Evolutionary conservation across 1,284 basidiomycete genomes (phyloP), one percentile per base, ranked within the genome.

Genomic region (Ceratobasidium sp.): DNA sequence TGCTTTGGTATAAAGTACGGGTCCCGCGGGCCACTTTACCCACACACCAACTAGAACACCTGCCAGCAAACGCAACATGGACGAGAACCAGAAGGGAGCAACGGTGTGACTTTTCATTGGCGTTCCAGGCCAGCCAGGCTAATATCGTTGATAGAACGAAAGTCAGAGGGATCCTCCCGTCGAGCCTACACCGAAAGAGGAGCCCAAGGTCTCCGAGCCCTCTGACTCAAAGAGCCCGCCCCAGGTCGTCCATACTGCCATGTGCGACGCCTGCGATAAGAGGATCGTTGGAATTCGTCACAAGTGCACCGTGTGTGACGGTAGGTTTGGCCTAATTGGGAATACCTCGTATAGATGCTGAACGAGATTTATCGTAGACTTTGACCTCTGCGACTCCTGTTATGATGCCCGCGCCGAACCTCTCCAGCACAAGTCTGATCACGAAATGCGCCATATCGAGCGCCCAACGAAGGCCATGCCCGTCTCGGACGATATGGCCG

Each of bases 211-310:
- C 38, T 38, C 38, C 8, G 8, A 3, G 38, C 38, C 38, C 38
- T 38, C 38, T 38, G 38, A 38, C 38, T 38, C 38, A 8, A 38
- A 38, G 38, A 38, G 38, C 38, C 8, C 38, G 3, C 8, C 38
- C 38, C 38, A 38, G 38, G 66, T 62, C 18, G 64, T 38, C 71
- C 74, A 77, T 70, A 41, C 27, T 18, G 81, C 82, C 0, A 60
- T 41, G 20, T 83, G 82, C 73, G 82, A 83, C 69, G 73, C 80
- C 54, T 83, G 82, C 64, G 41, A 74, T 14, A 78, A 69, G 54
- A 62, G 27, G 30, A 81, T 83, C 66, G 54, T 66, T 54, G 82
- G 82, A 8, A 71, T 68, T 8, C 69, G 82, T 30, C 81, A 79
- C 78, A 82, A 83, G 78, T 83, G 82, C 74, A 55, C 79, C 33